Evolutionary conservation across 2,329 filamentous ascomycete genomes (phyloP), one percentile per base, ranked within the genome.

Genomic region (Cercospora brassicicola): DNA sequence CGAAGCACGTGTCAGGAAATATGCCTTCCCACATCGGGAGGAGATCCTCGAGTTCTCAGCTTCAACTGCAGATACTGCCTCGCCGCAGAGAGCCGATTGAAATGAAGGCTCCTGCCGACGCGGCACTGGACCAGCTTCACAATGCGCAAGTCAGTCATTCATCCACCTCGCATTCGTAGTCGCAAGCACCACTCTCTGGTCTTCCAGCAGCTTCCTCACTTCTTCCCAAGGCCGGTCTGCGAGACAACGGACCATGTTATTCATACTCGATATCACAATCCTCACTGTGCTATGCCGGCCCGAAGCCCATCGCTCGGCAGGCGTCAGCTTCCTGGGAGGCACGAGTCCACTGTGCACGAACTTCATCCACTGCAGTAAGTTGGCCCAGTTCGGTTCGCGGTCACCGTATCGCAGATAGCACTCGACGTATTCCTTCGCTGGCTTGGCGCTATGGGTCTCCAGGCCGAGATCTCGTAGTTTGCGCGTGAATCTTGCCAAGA

Each of bases 351-450:
- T 28, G 33, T 64, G 61, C 15, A 55, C 48, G 18, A 56, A 15
- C 30, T 59, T 45, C 31, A 64, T 39, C 51, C 36, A 59, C n/a
- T 59, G 26, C 20, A 64, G 36, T 3, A 64, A 11, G 26, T 64
- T 67, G 30, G 26, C 8, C 65, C 65, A 67, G 28, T 67, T 59
- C 5, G 64, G 48, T 20, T 64, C 51, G 39, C 42, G 42, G 39
- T 67, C 63, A 20, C 48, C 36, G 4, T 51, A 30, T 2, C 28
- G 42, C 7, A 33, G 23, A 28, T 55, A 26, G 26, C 42, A 28
- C 11, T 64, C 45, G 23, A 28, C 62, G n/a, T 64, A 33, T 13
- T 56, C 36, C 11, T 45, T 31, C 39, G 36, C 60, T 28, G 30
- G 45, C 62, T 56, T 30, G 23, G 28, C 33, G n/a, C 55, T 59